Evolutionary conservation across 2,329 filamentous ascomycete species (phyloP), one percentile per base, ranked within the genome.

Genomic region (Colletotrichum tabaci): DNA sequence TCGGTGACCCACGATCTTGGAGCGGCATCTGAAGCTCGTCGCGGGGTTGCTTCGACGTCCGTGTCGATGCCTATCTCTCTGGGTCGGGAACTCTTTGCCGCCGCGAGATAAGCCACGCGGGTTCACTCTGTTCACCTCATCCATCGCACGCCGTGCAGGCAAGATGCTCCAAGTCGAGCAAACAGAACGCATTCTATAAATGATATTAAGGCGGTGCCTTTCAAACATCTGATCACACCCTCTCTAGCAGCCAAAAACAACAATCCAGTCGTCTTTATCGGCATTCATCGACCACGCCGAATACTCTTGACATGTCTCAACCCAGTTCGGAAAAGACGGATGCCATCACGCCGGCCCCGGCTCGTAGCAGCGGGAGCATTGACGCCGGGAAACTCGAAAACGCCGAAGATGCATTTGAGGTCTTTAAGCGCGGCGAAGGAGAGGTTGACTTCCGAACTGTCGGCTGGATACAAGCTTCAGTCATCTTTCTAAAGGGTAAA

Each of bases 381-480:
- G 71, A 76, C n/a, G 73, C 66, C 16, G 67, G 72, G 55, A 78
- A 78, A 66, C 23, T 74, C 16, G 77, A 75, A 47, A 72, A 76
- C 6, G 61, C 60, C 9, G 75, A 80, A 23, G 76, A 83, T 66
- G 67, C 71, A 15, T 78, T 80, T 62, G 84, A 87, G 66, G 82
- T 87, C 1, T 87, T 87, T 76, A 84, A 85, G 75, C 81, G 81
- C 35, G 79, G 79, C 2, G 77, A 82, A 8, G 82, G 83, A 8
- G 79, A 79, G 15, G 84, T 87, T 18, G 80, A 86, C 66, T 87
- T 87, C 67, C 80, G 85, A 35, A 86, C 83, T 9, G 85, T 87
- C 23, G 79, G 82, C 47, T 87, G 86, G 85, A 77, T 84, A 35
- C 82, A 84, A 46, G 84, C 85, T 1, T 82, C 83, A 0, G 81